Base-by-base conservation (phyloP, 2,329 filamentous ascomycete genomes). In the Exophiala bonariae region DNA sequence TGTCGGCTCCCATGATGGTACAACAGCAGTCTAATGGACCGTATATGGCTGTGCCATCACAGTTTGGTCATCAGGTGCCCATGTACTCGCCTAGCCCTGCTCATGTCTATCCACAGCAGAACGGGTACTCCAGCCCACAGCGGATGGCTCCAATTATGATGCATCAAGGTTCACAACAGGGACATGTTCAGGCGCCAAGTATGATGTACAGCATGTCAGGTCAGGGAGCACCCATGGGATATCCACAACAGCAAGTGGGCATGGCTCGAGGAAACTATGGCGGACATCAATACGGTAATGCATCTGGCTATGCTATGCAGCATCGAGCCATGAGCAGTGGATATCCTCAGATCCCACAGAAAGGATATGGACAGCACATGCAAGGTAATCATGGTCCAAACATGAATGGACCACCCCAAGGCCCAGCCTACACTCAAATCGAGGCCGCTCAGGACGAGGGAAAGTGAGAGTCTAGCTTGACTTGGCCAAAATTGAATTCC, bases 161-260 rank as follows among this genome's bases (percentile, higher is more conserved):
- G 61, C 91, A 91, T 57, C 89, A 96, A 70, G 89, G 89, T 45
- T 96, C 91, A 20, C 92, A 96, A 62, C 91, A 95, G 66, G 90
- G 91, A 32, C 89, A 95, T 64, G 75, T 84, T 60, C 85, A 85
- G 34, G 83, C 77, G 43, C 85, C 85, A 63, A 88, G 86, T 62
- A 59, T 60, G 56, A 60, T 60, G 55, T 60, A 52, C 38, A 50
- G 54, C 38, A 44, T 50, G 13, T 52, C 50, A 28, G 86, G 83
- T 61, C 87, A 89, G 63, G 86, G 86, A 30, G 81, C 82, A 43
- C 50, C 49, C 90, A 86, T 67, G 75, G 77, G 36, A 16, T 58
- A 55, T 49, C 80, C 82, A 23, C 86, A 86, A 58, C 86, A 87
- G 57, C 85, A 87, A 66, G 86, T 83, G 74, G 78, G 75, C 56